Evolutionary conservation across 345 rosid genomes (phyloP).

Genomic region (Dipteronia sinensis): DNA sequence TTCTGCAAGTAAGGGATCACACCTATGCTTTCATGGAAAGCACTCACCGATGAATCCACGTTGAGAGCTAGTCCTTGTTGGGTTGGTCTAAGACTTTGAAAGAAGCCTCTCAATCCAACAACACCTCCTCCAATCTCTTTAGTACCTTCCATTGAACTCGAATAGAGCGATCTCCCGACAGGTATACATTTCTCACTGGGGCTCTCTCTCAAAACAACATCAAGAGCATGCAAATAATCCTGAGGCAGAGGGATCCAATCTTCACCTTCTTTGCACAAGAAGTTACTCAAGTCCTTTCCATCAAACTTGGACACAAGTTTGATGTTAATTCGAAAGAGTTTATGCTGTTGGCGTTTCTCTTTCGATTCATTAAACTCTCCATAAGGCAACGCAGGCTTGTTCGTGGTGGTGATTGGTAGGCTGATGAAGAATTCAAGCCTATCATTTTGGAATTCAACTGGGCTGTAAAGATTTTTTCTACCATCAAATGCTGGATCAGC

Average conservation of each 20-base stretch:
- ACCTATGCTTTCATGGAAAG: slow-evolving; percentile 92
- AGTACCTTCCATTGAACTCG: slow-evolving; percentile 73
- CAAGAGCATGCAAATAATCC: slow-evolving; percentile 90
- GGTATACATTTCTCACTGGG: slow-evolving; percentile 79
- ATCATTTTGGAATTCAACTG: slow-evolving; percentile 81
- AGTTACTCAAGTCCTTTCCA: slow-evolving; percentile 66
- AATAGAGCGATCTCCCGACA: slow-evolving; percentile 78
- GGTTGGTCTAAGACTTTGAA: slow-evolving; percentile 92
- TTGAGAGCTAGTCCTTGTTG: slow-evolving; percentile 96
- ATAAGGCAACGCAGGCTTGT: slow-evolving; percentile 29
- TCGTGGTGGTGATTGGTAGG: slow-evolving; percentile 74
- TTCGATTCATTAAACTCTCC: slow-evolving; percentile 41
- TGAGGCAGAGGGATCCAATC: slow-evolving; percentile 87
- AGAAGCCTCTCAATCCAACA: slow-evolving; percentile 87
- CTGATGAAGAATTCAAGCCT: slow-evolving; percentile 81
- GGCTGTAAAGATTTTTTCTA: slow-evolving; percentile 75
- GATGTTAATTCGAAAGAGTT: slow-evolving; percentile 67
- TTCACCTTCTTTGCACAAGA: slow-evolving; percentile 65
- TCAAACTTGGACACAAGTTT: slow-evolving; percentile 83
- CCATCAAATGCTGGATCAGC: slow-evolving; percentile 84
- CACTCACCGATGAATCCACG: slow-evolving; percentile 83
- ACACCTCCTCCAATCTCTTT: slow-evolving; percentile 93
- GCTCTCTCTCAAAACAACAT: slow-evolving; percentile 84
- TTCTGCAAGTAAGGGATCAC: slow-evolving; percentile 87
- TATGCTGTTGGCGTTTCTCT: slow-evolving; percentile 55